A percentile compares a stretch with the other conserved stretches of the same genome.
Evolutionary conservation across 2,329 filamentous ascomycete genomes (phyloP).

Genomic region (Fusarium nygamai): DNA sequence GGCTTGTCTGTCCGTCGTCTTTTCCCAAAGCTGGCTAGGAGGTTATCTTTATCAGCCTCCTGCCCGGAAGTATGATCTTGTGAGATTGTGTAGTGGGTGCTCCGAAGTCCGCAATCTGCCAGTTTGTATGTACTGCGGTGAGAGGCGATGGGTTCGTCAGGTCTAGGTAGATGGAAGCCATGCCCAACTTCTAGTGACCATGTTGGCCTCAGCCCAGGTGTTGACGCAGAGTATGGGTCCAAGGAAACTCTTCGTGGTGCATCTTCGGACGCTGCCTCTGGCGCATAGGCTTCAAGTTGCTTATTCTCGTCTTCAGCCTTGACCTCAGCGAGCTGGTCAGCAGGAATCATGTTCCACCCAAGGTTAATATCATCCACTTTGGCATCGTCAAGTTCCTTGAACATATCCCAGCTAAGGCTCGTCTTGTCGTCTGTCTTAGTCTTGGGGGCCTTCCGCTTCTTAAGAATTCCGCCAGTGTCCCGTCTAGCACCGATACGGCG

Average conservation of each 20-base stretch:
- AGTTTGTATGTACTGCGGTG: neutral
- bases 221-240: no score
- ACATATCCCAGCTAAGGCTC: no score
- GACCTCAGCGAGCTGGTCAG: slow-evolving; percentile 87
- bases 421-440: no score
- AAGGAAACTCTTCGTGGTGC: neutral
- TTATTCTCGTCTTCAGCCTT: slow-evolving; percentile 84
- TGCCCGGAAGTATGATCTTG: neutral
- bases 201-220: neutral
- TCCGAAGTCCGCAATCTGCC: neutral
- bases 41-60: neutral
- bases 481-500: no score
- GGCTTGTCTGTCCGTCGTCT: neutral
- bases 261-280: neutral
- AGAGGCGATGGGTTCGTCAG: neutral
- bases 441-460: no score
- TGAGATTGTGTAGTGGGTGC: neutral
- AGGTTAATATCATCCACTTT: slow-evolving; percentile 82
- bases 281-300: neutral
- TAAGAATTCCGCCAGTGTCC: no score
- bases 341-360: slow-evolving; percentile 98
- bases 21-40: neutral
- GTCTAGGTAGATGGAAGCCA: neutral
- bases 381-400: slow-evolving; percentile 97
- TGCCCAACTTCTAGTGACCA: neutral